These are phyloP conservation scores for Candida verbasci DNA, from an alignment of 805 yeast genomes.

Conservation along the genomic window DNA sequence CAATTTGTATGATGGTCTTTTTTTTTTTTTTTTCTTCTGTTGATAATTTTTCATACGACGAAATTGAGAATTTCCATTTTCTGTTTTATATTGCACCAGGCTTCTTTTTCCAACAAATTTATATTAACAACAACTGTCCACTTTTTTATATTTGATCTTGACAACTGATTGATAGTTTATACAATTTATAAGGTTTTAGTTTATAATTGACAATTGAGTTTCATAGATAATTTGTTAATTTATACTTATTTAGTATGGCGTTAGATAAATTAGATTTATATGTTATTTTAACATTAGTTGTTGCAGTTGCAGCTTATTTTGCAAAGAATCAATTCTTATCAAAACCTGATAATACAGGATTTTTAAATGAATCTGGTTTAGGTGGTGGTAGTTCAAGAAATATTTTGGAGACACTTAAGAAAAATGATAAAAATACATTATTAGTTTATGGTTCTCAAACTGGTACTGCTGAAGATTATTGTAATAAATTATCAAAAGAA, in stretches of 20 bases:
- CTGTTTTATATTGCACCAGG: neutral
- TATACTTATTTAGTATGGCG: too few relatives aligned
- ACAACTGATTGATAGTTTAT: too few relatives aligned
- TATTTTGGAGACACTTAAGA: constrained; percentile 50
- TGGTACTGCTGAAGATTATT: constrained; percentile 97
- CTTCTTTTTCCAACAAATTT: neutral
- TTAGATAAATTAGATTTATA: constrained; percentile 70
- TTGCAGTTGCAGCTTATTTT: constrained; percentile 64
- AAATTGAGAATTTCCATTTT: neutral
- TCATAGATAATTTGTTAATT: too few relatives aligned
- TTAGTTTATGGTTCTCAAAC: constrained; percentile 94
- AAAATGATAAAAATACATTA: constrained; percentile 67
- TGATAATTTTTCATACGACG: neutral
- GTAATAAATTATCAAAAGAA: constrained; percentile 86
- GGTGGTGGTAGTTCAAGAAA: constrained; percentile 8
- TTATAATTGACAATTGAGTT: too few relatives aligned
- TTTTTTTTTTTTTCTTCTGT: neutral
- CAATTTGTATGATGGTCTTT: neutral
- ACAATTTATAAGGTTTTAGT: too few relatives aligned
- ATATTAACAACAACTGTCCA: too few relatives aligned
- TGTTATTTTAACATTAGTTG: constrained; percentile 59
- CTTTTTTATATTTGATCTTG: too few relatives aligned
- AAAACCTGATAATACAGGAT: constrained; percentile 12
- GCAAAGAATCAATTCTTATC: constrained; percentile 53
- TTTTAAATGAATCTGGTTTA: constrained; percentile 3